Conservation (phyloP, 2,329 filamentous ascomycete species). For the Thelonectria discophora region DNA sequence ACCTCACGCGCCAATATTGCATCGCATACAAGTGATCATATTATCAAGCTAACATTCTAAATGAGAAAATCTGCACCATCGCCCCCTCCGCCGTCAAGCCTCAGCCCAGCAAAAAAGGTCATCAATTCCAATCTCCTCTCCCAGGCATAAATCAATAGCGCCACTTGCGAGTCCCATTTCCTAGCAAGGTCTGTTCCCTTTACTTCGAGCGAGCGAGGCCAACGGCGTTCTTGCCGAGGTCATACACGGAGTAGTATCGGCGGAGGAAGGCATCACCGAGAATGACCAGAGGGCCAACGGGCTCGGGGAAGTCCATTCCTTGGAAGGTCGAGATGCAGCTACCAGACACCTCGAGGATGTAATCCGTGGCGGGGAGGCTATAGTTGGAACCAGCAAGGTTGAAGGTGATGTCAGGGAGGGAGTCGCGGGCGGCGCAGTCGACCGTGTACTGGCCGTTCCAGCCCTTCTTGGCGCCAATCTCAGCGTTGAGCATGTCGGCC, state of each 20-base stretch:
- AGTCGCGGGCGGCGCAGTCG: conserved; percentile 84
- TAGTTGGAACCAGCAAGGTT: conserved; percentile 92
- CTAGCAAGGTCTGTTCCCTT: conserved; percentile 30
- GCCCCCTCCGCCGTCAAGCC: conserved; percentile 13
- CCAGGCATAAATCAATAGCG: conserved; percentile 32
- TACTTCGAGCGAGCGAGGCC: conserved; percentile 86
- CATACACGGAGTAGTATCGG: conserved; percentile 95
- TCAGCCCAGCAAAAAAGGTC: conserved; percentile 24
- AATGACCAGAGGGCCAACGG: conserved; percentile 90
- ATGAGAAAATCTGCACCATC: conserved; percentile 24
- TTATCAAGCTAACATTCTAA: conserved; percentile 33
- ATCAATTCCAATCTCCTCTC: conserved; percentile 32
- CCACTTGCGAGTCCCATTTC: conserved; percentile 30
- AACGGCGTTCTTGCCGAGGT: conserved; percentile 88
- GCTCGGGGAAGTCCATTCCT: conserved; percentile 92
- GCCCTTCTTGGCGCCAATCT: conserved; percentile 97
- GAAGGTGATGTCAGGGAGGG: conserved; percentile 91
- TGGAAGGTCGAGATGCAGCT: conserved; percentile 98
- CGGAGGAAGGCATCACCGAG: conserved; percentile 88
- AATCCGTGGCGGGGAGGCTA: conserved; percentile 87
- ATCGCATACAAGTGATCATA: conserved; percentile 27
- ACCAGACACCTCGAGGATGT: conserved; percentile 94
- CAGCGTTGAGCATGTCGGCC: conserved; percentile 94
- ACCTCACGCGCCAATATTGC: not conserved
- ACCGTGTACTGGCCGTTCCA: conserved; percentile 97